Evolutionary conservation across 208 protist species (phyloP).

Genomic region (Trypanosoma congolense): DNA sequence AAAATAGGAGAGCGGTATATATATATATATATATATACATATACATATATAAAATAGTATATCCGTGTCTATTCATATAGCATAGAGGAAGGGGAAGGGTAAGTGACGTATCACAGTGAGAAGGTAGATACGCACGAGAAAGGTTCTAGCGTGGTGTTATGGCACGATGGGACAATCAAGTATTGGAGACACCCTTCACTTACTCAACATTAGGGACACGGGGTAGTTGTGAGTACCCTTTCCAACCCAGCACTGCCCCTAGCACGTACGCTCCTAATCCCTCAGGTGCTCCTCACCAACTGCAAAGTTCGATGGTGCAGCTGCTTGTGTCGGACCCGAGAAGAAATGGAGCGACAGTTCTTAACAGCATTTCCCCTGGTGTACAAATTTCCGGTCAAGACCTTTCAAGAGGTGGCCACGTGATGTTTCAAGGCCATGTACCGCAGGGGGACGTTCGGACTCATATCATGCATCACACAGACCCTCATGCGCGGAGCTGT

Average conservation of each 20-base stretch:
- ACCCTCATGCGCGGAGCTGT: neutral
- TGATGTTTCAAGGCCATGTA: neutral
- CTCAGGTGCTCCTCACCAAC: neutral
- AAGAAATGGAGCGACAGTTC: neutral
- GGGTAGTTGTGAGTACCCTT: neutral
- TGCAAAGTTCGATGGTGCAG: neutral
- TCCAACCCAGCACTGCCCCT: neutral
- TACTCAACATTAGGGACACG: neutral
- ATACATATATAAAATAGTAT: conserved; percentile 4
- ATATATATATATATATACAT: conserved; percentile 19
- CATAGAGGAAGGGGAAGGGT: too few relatives aligned
- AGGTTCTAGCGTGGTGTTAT: too few relatives aligned
- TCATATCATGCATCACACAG: neutral
- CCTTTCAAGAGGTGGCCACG: neutral
- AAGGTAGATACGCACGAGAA: too few relatives aligned
- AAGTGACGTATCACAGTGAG: too few relatives aligned
- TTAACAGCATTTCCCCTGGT: neutral
- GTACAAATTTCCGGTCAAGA: neutral
- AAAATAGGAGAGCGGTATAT: neutral
- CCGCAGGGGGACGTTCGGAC: neutral
- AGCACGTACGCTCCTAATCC: neutral
- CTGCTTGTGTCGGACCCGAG: neutral
- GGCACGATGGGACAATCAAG: neutral
- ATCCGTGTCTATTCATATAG: neutral
- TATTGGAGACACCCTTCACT: neutral